phyloP scores from a whole-genome alignment of 768 basidiomycete genomes.

The Xanthoconium stramineum region DNA sequence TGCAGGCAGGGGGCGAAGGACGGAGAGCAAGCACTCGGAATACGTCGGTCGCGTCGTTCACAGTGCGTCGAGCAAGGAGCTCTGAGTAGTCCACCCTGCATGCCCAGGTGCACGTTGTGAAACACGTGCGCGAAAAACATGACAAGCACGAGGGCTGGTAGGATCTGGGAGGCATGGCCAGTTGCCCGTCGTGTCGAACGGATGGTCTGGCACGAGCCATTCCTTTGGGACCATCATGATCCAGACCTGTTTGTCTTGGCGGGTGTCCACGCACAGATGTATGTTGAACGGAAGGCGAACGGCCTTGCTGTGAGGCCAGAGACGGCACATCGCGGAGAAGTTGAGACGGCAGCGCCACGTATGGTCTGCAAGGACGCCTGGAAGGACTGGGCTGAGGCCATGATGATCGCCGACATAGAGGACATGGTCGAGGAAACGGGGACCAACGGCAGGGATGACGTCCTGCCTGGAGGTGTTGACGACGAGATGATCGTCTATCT shows the following conservation, averaged over 20 bases:
- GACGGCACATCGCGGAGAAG: neutral
- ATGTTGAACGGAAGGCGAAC: neutral
- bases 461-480: neutral
- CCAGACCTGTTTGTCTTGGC: neutral
- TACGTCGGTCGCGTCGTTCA: neutral
- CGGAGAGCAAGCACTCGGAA: neutral
- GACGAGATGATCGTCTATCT: neutral
- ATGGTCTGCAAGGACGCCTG: neutral
- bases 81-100: neutral
- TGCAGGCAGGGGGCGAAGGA: too few species aligned
- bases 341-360: neutral
- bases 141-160: neutral
- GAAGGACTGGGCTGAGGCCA: neutral
- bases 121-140: neutral
- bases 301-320: neutral
- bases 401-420: neutral
- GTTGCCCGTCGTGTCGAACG: fast-evolving
- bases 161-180: neutral
- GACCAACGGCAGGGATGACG: neutral
- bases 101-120: neutral
- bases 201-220: neutral
- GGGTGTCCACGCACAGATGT: neutral
- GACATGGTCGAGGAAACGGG: neutral
- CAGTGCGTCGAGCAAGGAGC: too few species aligned
- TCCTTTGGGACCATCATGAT: neutral